phyloP scores from a whole-genome alignment of 2,329 filamentous ascomycete genomes.

The Phaeoacremonium minimum region DNA sequence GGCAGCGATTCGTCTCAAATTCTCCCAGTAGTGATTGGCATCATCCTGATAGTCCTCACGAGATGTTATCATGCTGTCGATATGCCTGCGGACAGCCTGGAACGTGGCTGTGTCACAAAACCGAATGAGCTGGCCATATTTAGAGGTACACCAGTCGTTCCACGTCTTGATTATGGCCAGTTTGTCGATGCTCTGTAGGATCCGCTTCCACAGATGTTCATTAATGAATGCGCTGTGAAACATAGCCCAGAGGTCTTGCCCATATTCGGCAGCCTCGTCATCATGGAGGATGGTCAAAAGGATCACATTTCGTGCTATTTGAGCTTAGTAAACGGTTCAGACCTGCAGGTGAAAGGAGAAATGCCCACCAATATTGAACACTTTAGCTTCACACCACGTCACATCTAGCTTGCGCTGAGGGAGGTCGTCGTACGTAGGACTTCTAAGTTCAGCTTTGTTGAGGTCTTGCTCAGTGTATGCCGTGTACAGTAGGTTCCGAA shows the following conservation, averaged over 20 bases:
- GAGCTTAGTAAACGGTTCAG: constrained; percentile 4
- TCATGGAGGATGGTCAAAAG: constrained; percentile 47
- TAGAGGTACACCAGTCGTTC: constrained; percentile 35
- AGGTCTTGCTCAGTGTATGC: constrained; percentile 34
- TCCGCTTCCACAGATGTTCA: too few relatives aligned
- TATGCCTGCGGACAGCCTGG: too few relatives aligned
- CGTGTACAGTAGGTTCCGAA: constrained; percentile 53
- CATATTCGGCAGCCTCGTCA: constrained; percentile 16
- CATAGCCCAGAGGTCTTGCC: constrained; percentile 41
- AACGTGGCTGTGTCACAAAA: constrained; percentile 45
- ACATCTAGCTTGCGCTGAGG: constrained; percentile 50
- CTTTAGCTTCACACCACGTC: constrained; percentile 51
- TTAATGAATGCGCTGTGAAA: constrained; percentile 51
- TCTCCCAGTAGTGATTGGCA: too few relatives aligned
- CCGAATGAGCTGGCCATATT: constrained; percentile 37
- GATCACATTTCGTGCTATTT: constrained; percentile 49
- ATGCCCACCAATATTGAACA: constrained; percentile 42
- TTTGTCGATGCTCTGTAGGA: too few relatives aligned
- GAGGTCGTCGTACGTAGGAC: too few relatives aligned
- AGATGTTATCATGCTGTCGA: too few relatives aligned
- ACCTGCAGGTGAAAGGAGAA: neutral
- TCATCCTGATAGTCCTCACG: too few relatives aligned
- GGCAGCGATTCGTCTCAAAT: too few relatives aligned
- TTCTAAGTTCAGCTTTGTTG: constrained; percentile 26
- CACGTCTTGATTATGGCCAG: too few relatives aligned